These are phyloP conservation scores for Nakazawaea siamensis DNA, from an alignment of 805 yeast genomes.

Conservation along the genomic window DNA sequence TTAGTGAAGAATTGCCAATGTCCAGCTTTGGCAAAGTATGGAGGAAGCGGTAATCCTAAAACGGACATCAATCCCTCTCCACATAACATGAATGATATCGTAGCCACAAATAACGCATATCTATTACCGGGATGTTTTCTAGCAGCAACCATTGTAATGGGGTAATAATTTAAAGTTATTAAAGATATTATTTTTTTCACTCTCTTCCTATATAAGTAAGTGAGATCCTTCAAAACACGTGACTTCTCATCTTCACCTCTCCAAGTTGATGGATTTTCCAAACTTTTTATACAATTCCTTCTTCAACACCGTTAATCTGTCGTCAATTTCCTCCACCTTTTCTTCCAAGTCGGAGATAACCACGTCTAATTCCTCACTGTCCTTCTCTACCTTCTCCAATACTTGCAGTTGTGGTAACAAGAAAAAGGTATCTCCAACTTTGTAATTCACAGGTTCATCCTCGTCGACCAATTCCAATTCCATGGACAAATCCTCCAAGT, in stretches of 20 bases:
- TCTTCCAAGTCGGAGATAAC: conserved; percentile 38
- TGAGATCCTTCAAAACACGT: too few relatives aligned
- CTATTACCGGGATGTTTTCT: conserved; percentile 4
- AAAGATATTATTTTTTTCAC: neutral
- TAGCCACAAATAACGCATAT: neutral
- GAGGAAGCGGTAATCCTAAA: conserved; percentile 33
- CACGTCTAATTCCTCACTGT: conserved; percentile 42
- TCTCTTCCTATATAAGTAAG: neutral
- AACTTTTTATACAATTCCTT: conserved; percentile 77
- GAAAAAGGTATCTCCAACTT: conserved; percentile 77
- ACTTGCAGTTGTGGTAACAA: conserved; percentile 59
- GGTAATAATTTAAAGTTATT: too few relatives aligned
- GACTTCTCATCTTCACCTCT: conserved; percentile 38
- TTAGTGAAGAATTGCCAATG: conserved; percentile 69
- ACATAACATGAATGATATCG: conserved; percentile 3
- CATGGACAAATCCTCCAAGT: conserved; percentile 74
- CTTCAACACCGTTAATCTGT: conserved; percentile 53
- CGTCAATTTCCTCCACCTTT: conserved; percentile 43
- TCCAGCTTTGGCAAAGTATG: conserved; percentile 45
- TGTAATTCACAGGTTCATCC: conserved; percentile 65
- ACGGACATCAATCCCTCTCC: conserved; percentile 1
- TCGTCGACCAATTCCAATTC: conserved; percentile 84
- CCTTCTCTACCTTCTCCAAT: conserved; percentile 57
- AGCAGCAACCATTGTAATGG: conserved; percentile 1
- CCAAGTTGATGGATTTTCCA: conserved; percentile 83